phyloP scores from a whole-genome alignment of 2,329 filamentous ascomycete genomes.

The Metarhizium robertsii region DNA sequence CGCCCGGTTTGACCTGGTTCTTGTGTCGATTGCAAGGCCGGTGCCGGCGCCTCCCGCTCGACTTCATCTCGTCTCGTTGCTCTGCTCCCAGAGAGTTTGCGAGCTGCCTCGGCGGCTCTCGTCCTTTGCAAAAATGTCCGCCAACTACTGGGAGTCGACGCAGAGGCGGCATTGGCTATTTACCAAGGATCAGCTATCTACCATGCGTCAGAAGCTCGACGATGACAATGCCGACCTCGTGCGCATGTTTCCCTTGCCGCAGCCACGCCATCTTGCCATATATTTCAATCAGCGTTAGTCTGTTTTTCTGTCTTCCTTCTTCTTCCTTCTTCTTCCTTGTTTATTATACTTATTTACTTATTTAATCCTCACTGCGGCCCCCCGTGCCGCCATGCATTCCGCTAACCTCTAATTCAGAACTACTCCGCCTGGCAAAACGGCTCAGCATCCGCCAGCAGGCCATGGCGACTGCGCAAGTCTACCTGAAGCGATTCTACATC shows the following conservation, averaged over 20 bases:
- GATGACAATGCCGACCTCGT: constrained; percentile 66
- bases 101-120: constrained; percentile 7
- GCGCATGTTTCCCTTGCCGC: constrained; percentile 73
- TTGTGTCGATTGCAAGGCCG: too few species aligned
- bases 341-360: too few species aligned
- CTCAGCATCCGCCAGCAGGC: constrained; percentile 83
- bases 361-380: neutral
- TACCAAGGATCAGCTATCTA: constrained; percentile 67
- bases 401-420: constrained; percentile 39
- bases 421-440: constrained; percentile 75
- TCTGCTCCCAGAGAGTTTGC: neutral
- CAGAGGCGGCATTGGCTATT: constrained; percentile 89
- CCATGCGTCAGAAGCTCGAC: constrained; percentile 67
- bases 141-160: constrained; percentile 94
- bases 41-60: neutral
- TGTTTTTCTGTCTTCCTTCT: neutral
- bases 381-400: neutral
- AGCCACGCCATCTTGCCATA: constrained; percentile 73
- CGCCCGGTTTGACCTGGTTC: too few species aligned
- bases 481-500: constrained; percentile 87
- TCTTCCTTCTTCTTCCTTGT: neutral
- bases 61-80: neutral
- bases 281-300: constrained; percentile 81
- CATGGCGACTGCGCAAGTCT: constrained; percentile 87
- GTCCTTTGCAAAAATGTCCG: constrained; percentile 55